Base-by-base conservation (phyloP, 176 grass and related monocot species). In the Ensete glaucum region DNA sequence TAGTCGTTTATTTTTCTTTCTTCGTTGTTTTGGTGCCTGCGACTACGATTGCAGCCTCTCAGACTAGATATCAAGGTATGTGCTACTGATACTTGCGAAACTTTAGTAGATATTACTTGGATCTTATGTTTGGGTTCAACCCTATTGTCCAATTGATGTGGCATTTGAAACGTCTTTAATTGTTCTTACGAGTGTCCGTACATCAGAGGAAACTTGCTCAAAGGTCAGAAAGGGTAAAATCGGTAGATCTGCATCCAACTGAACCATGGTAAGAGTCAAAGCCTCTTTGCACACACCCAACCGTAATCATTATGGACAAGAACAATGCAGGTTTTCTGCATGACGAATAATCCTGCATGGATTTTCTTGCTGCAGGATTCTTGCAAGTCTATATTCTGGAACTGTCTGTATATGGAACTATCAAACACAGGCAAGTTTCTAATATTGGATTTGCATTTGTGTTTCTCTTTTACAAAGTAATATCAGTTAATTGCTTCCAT, bases 31-130 rank as follows among this genome's bases (percentile, higher is more conserved):
- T 73, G 74, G 24, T 77, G 69, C 6, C 64, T 17, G 52, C 24
- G 5, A 80, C 86, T 94, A 86, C 88, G 90, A 16, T 19, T 7
- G 78, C 91, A 99, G 95, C 95, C 95, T 80, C 95, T 99, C 86
- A 94, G 95, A 88, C 83, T 99, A 80, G 95, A 99, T 80, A 99
- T 99, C 88, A 99, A 99, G 95, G 95, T 99, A 88, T 79, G 81
- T 34, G 20, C 9, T 67, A 56, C 11, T 81, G 68, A 12, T 63
- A 51, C 16, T 74, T 34, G 53, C 29, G 52, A 29, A 11, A 24
- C 26, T 56, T 53, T 29, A 19, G 13, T 53, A 22, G 12, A 24
- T 82, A 63, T 69, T 80, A 88, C 82, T 77, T 81, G 79, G 80
- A 75, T 85, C 74, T 67, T 50, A 50, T 54, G 74, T 19, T 43